Percentiles rank a stretch among this genome's conserved stretches.
These are phyloP conservation scores for Haematococcus sp. DNA, from an alignment of 139 green algal genomes.

Conservation along the genomic window DNA sequence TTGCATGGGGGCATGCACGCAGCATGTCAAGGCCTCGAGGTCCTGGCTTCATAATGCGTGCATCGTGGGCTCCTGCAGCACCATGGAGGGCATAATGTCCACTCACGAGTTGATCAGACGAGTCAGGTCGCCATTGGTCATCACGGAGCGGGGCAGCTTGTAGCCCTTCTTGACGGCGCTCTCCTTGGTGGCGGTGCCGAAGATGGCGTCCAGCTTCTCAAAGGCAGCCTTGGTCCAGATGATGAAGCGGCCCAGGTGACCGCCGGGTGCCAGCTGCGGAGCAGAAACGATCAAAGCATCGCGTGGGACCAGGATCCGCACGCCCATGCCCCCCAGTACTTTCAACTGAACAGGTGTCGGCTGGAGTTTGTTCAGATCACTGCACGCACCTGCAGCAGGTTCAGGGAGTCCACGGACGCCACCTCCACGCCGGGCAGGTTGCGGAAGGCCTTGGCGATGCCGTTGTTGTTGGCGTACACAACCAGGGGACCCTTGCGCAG, in stretches of 20 bases:
- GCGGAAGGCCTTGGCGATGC: slow-evolving; percentile 89
- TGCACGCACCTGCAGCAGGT: slow-evolving; percentile 77
- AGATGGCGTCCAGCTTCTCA: slow-evolving; percentile 83
- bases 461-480: slow-evolving; percentile 83
- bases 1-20: no score
- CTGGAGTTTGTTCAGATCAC: no score
- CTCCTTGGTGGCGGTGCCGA: slow-evolving; percentile 65
- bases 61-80: no score
- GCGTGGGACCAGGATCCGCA: background rate
- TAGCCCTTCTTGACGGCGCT: slow-evolving; percentile 92
- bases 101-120: slow-evolving; percentile 89
- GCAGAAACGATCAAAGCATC: background rate
- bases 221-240: slow-evolving; percentile 98
- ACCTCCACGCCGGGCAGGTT: slow-evolving; percentile 97
- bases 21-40: no score
- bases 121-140: slow-evolving; percentile 93
- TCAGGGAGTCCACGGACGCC: slow-evolving; percentile 83
- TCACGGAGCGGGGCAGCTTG: slow-evolving; percentile 83
- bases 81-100: background rate
- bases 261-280: slow-evolving; percentile 92
- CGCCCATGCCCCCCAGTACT: background rate
- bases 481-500: slow-evolving; percentile 93
- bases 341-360: background rate
- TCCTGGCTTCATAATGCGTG: no score
- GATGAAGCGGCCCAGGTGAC: slow-evolving; percentile 96